Percentiles rank a stretch among this genome's conserved stretches.
Conservation (phyloP, 495 filamentous ascomycete species). For the Thermochaetoides thermophila region DNA sequence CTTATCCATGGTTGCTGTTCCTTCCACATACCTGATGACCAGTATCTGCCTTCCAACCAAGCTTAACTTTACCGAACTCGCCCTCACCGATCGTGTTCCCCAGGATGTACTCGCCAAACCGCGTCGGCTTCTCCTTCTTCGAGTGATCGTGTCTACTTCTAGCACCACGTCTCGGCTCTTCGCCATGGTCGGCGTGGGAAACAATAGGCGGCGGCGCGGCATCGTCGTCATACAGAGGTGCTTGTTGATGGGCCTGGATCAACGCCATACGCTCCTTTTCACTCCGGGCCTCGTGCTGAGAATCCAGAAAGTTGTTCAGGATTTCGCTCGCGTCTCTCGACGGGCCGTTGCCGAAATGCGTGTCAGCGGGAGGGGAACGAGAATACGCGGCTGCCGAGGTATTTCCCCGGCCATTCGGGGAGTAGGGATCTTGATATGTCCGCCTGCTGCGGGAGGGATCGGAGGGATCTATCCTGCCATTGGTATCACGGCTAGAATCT, state of each 20-base stretch:
- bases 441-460: constrained; percentile 35
- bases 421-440: constrained; percentile 27
- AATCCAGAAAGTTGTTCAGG: constrained; percentile 62
- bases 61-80: constrained; percentile 97
- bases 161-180: constrained; percentile 43
- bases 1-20: no score
- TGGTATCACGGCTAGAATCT: constrained; percentile 22
- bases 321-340: constrained; percentile 54
- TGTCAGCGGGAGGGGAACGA: constrained; percentile 21
- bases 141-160: constrained; percentile 70
- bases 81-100: constrained; percentile 96
- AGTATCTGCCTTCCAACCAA: constrained; percentile 97
- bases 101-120: constrained; percentile 87
- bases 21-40: constrained; percentile 50
- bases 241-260: constrained; percentile 37
- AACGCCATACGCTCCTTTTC: constrained; percentile 58
- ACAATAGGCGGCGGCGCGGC: constrained; percentile 41
- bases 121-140: constrained; percentile 56
- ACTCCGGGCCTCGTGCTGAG: constrained; percentile 65
- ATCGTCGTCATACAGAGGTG: constrained; percentile 28
- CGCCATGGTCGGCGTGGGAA: constrained; percentile 39
- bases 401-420: no score
- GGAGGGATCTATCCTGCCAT: constrained; percentile 17
- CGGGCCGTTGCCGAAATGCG: constrained; percentile 28
- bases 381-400: constrained; percentile 24